Percentiles rank a stretch among this genome's conserved stretches.
Conservation (phyloP, 108 stramenopile species). For the Seminavis robusta region DNA sequence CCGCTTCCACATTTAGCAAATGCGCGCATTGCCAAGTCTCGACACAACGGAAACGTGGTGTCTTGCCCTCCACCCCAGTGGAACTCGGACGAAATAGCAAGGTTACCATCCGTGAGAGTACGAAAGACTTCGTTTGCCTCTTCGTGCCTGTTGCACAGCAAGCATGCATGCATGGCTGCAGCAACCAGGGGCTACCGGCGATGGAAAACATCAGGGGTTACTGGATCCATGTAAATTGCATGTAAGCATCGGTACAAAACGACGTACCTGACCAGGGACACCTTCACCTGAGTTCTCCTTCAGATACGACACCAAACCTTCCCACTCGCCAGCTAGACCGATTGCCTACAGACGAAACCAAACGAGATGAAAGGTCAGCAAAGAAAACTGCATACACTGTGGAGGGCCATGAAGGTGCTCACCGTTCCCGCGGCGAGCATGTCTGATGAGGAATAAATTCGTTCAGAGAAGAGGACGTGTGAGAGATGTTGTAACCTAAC, state of each 20-base stretch:
- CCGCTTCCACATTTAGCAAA: neutral
- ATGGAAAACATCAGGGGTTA: conserved; percentile 20
- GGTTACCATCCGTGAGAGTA: neutral
- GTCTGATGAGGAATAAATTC: conserved; percentile 19
- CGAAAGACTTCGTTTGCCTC: conserved; percentile 47
- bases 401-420: too few relatives aligned
- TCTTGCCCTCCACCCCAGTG: conserved; percentile 66
- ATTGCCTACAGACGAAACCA: too few relatives aligned
- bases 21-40: conserved; percentile 65
- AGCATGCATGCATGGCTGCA: conserved; percentile 64
- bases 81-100: neutral
- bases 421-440: conserved; percentile 76
- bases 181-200: conserved; percentile 39
- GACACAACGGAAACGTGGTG: conserved; percentile 46
- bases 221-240: too few relatives aligned
- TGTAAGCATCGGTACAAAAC: too few relatives aligned
- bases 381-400: too few relatives aligned
- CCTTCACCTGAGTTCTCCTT: conserved; percentile 18
- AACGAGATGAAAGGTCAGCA: too few relatives aligned
- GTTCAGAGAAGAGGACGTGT: neutral
- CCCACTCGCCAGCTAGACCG: conserved; percentile 70
- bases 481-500: too few relatives aligned
- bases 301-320: conserved; percentile 53
- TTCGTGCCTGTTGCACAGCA: conserved; percentile 33
- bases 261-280: conserved; percentile 24